Base-by-base conservation (phyloP, 2,329 filamentous ascomycete genomes). In the Pseudogymnoascus sp. region DNA sequence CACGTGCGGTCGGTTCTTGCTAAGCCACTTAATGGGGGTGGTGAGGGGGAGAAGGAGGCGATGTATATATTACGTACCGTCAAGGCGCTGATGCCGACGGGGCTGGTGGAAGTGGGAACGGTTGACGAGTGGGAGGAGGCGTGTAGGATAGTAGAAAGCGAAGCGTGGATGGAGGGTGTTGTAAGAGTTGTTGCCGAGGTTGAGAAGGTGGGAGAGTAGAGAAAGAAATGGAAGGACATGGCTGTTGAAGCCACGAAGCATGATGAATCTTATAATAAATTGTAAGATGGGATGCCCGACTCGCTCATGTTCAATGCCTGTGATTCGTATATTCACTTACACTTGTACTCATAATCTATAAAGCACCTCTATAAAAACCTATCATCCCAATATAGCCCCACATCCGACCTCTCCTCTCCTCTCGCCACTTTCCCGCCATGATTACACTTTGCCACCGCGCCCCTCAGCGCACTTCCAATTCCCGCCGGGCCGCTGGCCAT, bases 401-500 rank as follows among this genome's bases (percentile, higher is more conserved):
- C 83, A 68, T 86, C 80, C 58, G 76, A 82, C 38, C 77, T 76
- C 67, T 81, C 80, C 21, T 86, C 77, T 0, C 84, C 83, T 61
- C 72, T 80, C 84, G 83, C 86, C 8, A 87, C 83, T 66, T 75
- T 79, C 0, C 69, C 66, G 0, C 78, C 80, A 6, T 77, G 77
- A 70, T 86, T 87, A 41, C 77, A 78, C 6, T 67, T 68, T 1
- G 84, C 83, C 4, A 87, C 82, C 1, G 78, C 78, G 4, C 65
- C 72, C 26, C 85, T 75, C 63, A 88, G 68, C 61, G 85, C 83
- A n/a, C 76, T 77, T 5, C 86, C 79, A 81, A 88, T 85, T 1
- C 78, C 76, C 0, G 78, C 77, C 1, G 85, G 85, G 0, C 85
- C 85, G 67, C 84, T 87, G 0, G 80, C 84, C 69, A 84, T 79